Evolutionary conservation across 441 rosid species (phyloP).

Genomic region (Hypseocharis bilobata): DNA sequence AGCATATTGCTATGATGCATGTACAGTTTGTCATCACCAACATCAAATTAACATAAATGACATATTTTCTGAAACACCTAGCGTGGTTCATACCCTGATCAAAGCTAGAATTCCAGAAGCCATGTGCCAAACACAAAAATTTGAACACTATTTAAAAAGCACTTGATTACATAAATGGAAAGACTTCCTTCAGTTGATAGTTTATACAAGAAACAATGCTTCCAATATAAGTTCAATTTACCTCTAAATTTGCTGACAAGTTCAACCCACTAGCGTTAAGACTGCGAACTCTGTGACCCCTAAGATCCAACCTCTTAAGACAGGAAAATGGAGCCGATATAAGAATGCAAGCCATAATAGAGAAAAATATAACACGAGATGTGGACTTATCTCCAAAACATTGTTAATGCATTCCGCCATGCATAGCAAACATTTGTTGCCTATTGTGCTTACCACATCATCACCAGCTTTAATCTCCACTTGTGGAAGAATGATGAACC

Average conservation of each 20-base stretch:
- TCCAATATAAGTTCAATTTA: slow-evolving; percentile 24
- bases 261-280: slow-evolving; percentile 72
- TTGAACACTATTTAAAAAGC: not conserved
- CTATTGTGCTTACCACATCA: slow-evolving; percentile 61
- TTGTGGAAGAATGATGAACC: slow-evolving; percentile 81
- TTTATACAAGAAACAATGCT: slow-evolving; percentile 11
- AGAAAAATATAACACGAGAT: slow-evolving; percentile 11
- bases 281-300: slow-evolving; percentile 87
- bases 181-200: not conserved
- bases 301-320: slow-evolving; percentile 85
- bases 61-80: not conserved
- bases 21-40: not conserved
- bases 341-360: slow-evolving; percentile 15
- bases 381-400: not conserved
- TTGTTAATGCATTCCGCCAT: not conserved
- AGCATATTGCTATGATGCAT: not conserved
- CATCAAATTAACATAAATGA: not conserved
- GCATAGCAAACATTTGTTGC: not conserved
- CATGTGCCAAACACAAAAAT: not conserved
- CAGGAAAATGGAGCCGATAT: slow-evolving; percentile 13
- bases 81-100: not conserved
- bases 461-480: slow-evolving; percentile 88
- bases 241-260: slow-evolving; percentile 81
- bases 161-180: not conserved
- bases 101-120: not conserved